Evolutionary conservation across 768 basidiomycete genomes (phyloP).

Genomic region (Lactarius indigo): DNA sequence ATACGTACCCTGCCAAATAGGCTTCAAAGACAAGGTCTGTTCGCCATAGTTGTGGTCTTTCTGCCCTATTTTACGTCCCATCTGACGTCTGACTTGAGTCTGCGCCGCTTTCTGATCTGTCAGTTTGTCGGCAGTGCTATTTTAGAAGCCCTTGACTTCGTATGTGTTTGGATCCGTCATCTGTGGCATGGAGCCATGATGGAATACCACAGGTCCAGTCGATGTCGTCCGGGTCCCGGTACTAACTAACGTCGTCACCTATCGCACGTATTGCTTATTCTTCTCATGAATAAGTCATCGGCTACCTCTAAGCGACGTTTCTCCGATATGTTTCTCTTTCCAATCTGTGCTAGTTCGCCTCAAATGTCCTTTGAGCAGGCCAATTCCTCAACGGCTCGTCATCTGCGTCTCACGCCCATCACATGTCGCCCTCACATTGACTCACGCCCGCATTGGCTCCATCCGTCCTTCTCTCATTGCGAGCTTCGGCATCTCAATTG

Average conservation of each 20-base stretch:
- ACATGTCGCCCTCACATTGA: conserved; percentile 1
- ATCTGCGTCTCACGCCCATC: conserved; percentile 6
- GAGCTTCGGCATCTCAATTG: background rate
- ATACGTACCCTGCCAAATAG: conserved; percentile 11
- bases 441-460: conserved; percentile 15
- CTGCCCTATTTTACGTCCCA: background rate
- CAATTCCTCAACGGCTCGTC: background rate
- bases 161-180: conserved; percentile 4
- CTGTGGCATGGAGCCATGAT: background rate
- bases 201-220: conserved; percentile 9
- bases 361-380: background rate
- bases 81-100: conserved; percentile 6
- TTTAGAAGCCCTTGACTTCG: conserved; percentile 5
- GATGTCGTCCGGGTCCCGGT: conserved; percentile 1
- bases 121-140: conserved; percentile 5
- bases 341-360: conserved; percentile 1
- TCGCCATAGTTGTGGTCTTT: background rate
- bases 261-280: background rate
- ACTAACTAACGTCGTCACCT: background rate
- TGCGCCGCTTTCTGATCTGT: conserved; percentile 9
- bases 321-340: conserved; percentile 10
- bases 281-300: conserved; percentile 4
- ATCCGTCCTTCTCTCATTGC: background rate
- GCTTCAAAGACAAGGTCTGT: conserved; percentile 10
- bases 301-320: background rate